Base-by-base conservation (phyloP, 257 asterid species). In the Gentiana straminea region DNA sequence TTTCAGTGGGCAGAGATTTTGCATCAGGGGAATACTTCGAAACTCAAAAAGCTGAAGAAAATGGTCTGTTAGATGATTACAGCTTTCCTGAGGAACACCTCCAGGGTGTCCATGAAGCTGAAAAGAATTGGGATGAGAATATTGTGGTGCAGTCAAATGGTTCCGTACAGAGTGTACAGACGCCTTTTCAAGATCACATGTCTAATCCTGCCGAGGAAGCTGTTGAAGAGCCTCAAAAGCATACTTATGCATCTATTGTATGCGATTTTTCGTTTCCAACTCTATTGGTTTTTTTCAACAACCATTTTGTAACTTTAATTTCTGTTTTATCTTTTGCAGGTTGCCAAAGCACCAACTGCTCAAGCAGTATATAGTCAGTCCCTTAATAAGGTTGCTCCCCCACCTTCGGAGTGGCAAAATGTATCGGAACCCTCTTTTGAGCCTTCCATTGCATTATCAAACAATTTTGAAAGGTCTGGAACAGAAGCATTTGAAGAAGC, bases 161-260 rank as follows among this genome's bases (percentile, higher is more conserved):
- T 68, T 76, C 91, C 32, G 72, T 80, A 73, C 90, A 76, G 63
- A 76, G 77, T 72, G 64, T 79, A 59, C 60, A 77, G 64, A 79
- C 77, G 64, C 68, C 86, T 61, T 66, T 67, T 39, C 84, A 77
- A 41, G 95, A 80, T 24, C 89, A 60, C 67, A 70, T 78, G 52
- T 68, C 95, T 58, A 61, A 81, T 45, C 79, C 84, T 48, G 61
- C 65, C n/a, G 93, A 85, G 52, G 99, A 85, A 73, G 81, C 93
- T 62, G 66, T 70, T 49, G 70, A 50, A 52, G 95, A 84, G 78
- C 89, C 94, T 61, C 95, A 76, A 65, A 92, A 88, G 69, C 99
- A 78, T 71, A 88, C 99, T 60, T 92, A 92, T 70, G 99, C 99
- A 69, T 92, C 97, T 62, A 85, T 92, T 69, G 99, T 92, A 88